A percentile compares a stretch with the other conserved stretches of the same genome.
These are phyloP conservation scores for Trichoderma hamatum DNA, from an alignment of 2,329 filamentous ascomycete species.

Conservation along the genomic window DNA sequence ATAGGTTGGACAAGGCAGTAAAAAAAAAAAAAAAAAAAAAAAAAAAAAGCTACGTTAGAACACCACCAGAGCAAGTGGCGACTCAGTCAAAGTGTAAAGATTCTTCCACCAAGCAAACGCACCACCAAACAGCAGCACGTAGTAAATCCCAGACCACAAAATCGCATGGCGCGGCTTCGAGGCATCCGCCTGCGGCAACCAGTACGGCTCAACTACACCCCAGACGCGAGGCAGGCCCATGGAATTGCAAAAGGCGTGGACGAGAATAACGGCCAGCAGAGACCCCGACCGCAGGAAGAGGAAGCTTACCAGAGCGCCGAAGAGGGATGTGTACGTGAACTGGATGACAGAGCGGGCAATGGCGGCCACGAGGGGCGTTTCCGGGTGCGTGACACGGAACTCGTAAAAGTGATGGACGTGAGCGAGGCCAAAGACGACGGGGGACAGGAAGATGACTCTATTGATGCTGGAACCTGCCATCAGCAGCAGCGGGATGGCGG, in stretches of 20 bases:
- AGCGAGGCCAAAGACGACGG: slow-evolving; percentile 88
- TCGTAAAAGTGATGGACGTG: slow-evolving; percentile 97
- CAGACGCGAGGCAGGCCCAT: slow-evolving; percentile 87
- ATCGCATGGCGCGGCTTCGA: slow-evolving; percentile 33
- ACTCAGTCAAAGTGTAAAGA: slow-evolving; percentile 72
- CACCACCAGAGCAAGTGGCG: slow-evolving; percentile 37
- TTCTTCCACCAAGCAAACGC: slow-evolving; percentile 70
- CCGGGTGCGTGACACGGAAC: slow-evolving; percentile 79
- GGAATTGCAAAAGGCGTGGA: slow-evolving; percentile 90
- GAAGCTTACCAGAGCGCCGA: slow-evolving; percentile 92
- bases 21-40: not conserved
- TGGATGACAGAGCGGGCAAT: slow-evolving; percentile 78
- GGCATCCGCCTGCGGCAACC: slow-evolving; percentile 37
- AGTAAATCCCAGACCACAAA: slow-evolving; percentile 78
- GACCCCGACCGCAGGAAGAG: slow-evolving; percentile 84
- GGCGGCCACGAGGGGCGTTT: slow-evolving; percentile 64
- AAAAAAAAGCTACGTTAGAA: slow-evolving; percentile 35
- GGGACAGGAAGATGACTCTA: slow-evolving; percentile 76
- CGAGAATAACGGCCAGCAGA: slow-evolving; percentile 71
- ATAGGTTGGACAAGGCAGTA: not conserved
- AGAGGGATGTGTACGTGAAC: slow-evolving; percentile 86
- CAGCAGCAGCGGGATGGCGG: slow-evolving; percentile 80
- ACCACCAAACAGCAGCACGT: slow-evolving; percentile 72
- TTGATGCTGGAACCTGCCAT: slow-evolving; percentile 61
- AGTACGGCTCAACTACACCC: slow-evolving; percentile 68